Percentiles rank a stretch among this genome's conserved stretches.
Conservation (phyloP, 192 early-diverging fungal species). For the Spizellomyces punctatus region DNA sequence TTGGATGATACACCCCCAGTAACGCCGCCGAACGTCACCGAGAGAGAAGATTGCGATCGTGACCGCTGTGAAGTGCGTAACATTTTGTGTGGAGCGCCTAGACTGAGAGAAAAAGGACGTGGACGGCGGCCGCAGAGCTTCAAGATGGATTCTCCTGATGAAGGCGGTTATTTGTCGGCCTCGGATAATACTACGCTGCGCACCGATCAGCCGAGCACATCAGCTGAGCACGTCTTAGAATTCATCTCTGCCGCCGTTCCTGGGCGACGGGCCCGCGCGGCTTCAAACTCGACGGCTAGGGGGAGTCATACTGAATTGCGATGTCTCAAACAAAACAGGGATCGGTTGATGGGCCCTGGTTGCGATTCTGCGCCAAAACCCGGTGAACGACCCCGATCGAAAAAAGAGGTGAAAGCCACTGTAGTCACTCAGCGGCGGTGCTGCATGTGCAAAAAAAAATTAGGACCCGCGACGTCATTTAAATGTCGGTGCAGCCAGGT, state of each 20-base stretch:
- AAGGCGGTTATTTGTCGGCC: too few relatives aligned
- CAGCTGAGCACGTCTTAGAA: slow-evolving; percentile 21
- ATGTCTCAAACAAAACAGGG: too few relatives aligned
- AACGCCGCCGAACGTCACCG: slow-evolving; percentile 11
- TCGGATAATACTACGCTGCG: too few relatives aligned
- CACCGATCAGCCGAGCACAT: too few relatives aligned
- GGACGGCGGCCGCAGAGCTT: too few relatives aligned
- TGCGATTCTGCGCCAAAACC: too few relatives aligned
- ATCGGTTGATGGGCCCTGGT: too few relatives aligned
- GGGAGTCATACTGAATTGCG: too few relatives aligned
- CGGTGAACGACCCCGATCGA: slow-evolving; percentile 23
- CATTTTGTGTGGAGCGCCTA: background rate
- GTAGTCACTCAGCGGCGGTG: slow-evolving; percentile 27
- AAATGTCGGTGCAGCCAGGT: slow-evolving; percentile 55
- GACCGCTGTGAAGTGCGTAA: background rate
- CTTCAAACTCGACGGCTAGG: too few relatives aligned
- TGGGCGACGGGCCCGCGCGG: background rate
- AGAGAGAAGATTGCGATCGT: too few relatives aligned
- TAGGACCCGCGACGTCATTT: slow-evolving; percentile 51
- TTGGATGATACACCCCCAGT: slow-evolving; percentile 30
- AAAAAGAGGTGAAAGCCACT: slow-evolving; percentile 8
- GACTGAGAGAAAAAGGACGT: too few relatives aligned
- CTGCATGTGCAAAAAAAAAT: slow-evolving; percentile 52
- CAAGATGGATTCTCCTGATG: too few relatives aligned
- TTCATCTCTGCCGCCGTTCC: slow-evolving; percentile 15